A percentile compares a stretch with the other conserved stretches of the same genome.
phyloP scores from a whole-genome alignment of 768 basidiomycete species.

The Rickenella mellea region DNA sequence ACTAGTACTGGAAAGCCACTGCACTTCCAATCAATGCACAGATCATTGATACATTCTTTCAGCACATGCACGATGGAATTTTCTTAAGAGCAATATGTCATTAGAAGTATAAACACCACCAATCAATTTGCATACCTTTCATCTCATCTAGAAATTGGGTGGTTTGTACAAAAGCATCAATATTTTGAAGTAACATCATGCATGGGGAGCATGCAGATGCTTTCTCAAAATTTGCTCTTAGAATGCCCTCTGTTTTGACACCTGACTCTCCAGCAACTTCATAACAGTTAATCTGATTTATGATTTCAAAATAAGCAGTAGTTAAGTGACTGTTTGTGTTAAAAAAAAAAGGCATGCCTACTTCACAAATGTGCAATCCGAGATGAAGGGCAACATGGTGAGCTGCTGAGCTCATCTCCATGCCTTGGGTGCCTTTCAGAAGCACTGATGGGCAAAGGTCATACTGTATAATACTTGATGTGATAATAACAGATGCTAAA shows the following conservation, averaged over 20 bases:
- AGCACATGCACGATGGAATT: conserved; percentile 52
- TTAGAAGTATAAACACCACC: background rate
- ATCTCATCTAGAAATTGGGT: conserved; percentile 55
- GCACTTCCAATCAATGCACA: conserved; percentile 45
- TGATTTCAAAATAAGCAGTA: background rate
- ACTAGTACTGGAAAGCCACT: conserved; percentile 68
- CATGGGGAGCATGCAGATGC: conserved; percentile 77
- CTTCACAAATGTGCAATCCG: conserved; percentile 77
- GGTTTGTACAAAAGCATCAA: conserved; percentile 70
- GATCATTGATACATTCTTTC: conserved; percentile 51
- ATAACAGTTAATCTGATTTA: conserved; percentile 81
- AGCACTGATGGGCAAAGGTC: conserved; percentile 56
- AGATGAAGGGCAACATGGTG: conserved; percentile 45
- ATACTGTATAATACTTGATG: conserved; percentile 46
- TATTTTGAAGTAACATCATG: conserved; percentile 67
- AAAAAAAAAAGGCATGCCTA: conserved; percentile 16
- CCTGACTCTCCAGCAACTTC: conserved; percentile 73
- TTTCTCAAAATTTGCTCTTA: conserved; percentile 68
- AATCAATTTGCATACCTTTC: conserved; percentile 41
- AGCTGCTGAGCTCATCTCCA: conserved; percentile 69
- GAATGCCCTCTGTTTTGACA: conserved; percentile 59
- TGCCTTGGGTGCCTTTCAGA: conserved; percentile 69
- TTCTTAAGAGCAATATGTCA: conserved; percentile 15
- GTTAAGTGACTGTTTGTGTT: background rate
- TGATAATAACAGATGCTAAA: conserved; percentile 52